A percentile compares a stretch with the other conserved stretches of the same genome.
Evolutionary conservation across 148 eudicot genomes (phyloP).

Genomic region (Silene uniflora): DNA sequence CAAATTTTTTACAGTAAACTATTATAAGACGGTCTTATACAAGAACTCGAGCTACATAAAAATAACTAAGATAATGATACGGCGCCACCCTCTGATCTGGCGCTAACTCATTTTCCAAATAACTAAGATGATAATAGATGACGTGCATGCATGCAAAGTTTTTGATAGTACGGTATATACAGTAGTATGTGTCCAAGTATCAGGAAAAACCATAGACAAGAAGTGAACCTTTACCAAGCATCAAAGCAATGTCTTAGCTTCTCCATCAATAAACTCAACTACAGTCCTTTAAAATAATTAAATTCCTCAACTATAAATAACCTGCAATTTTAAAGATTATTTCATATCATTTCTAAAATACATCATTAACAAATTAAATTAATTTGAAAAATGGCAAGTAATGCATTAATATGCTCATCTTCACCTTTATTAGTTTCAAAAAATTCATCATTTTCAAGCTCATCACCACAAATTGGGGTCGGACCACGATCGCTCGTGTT

Average conservation of each 20-base stretch:
- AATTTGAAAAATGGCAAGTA: constrained; percentile 21
- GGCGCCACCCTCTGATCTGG: too few species aligned
- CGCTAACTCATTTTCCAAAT: too few species aligned
- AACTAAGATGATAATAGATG: too few species aligned
- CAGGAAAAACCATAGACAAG: constrained; percentile 12
- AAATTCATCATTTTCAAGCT: constrained; percentile 5
- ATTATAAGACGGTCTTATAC: too few species aligned
- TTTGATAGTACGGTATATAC: background rate
- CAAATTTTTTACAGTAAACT: too few species aligned
- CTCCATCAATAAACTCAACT: background rate
- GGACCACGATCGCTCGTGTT: constrained; percentile 31
- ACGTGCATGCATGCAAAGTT: background rate
- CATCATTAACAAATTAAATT: too few species aligned
- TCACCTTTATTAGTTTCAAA: constrained; percentile 12
- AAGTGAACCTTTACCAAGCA: constrained; percentile 1
- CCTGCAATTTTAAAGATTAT: background rate
- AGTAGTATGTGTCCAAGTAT: background rate
- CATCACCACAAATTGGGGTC: background rate
- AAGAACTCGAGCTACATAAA: too few species aligned
- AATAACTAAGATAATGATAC: too few species aligned
- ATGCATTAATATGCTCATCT: constrained; percentile 1
- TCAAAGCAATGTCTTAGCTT: constrained; percentile 11
- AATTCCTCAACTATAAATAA: constrained; percentile 10
- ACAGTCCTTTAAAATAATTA: background rate
- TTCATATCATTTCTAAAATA: background rate